Percentiles rank a stretch among this genome's conserved stretches.
Evolutionary conservation across 495 filamentous ascomycete genomes (phyloP).

Genomic region (Lineolata rhizophorae): DNA sequence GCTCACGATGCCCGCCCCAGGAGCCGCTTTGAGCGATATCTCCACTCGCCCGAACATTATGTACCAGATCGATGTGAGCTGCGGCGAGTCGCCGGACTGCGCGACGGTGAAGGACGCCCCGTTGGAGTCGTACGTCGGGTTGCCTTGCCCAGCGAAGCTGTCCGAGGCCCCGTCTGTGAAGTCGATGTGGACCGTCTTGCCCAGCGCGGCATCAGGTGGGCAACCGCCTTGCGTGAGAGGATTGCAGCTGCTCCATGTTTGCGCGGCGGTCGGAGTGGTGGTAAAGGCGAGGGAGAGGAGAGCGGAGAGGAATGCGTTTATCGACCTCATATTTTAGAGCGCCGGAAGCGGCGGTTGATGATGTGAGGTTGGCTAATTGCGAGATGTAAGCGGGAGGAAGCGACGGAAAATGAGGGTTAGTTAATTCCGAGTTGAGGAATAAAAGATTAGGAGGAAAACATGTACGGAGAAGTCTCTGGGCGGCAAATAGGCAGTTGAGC

Average conservation of each 20-base stretch:
- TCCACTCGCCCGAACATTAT: constrained; percentile 51
- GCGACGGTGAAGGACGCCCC: constrained; percentile 72
- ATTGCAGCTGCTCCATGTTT: constrained; percentile 60
- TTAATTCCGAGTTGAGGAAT: no score
- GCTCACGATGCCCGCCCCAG: constrained; percentile 53
- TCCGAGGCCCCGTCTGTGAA: constrained; percentile 49
- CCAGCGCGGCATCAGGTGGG: constrained; percentile 60
- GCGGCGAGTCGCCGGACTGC: constrained; percentile 61
- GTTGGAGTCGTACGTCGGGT: constrained; percentile 45
- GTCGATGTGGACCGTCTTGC: constrained; percentile 55
- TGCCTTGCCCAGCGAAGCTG: constrained; percentile 47
- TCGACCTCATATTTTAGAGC: no score
- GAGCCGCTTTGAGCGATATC: constrained; percentile 34
- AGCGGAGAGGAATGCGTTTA: constrained; percentile 3
- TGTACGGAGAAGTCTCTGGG: no score
- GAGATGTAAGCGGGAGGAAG: no score
- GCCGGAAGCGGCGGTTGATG: no score
- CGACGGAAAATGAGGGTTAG: no score
- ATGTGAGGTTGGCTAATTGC: no score
- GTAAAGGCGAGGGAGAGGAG: constrained; percentile 10
- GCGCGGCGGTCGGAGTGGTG: constrained; percentile 24
- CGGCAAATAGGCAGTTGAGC: no score
- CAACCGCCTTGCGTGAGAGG: constrained; percentile 41
- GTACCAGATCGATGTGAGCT: constrained; percentile 53
- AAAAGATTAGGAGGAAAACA: no score